Percentiles rank a stretch among this genome's conserved stretches.
Conservation (phyloP, 805 yeast species). For the Candida cerambycidarum region DNA sequence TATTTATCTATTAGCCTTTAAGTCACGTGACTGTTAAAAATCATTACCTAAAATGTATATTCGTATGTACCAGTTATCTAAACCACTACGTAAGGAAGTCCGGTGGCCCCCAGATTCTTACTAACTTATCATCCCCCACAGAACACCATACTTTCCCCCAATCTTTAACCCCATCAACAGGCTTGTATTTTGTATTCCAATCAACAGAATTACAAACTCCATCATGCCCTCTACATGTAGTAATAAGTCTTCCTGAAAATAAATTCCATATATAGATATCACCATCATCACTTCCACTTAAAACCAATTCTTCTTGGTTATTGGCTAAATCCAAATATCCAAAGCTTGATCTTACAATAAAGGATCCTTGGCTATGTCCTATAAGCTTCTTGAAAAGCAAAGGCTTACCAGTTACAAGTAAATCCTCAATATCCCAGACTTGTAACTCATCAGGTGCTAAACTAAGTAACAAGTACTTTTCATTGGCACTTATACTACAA, state of each 20-base stretch:
- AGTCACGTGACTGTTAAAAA: too few species aligned
- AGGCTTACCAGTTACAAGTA: slow-evolving; percentile 32
- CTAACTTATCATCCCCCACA: slow-evolving; percentile 77
- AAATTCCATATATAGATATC: slow-evolving; percentile 76
- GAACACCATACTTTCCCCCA: slow-evolving; percentile 65
- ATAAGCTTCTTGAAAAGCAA: slow-evolving; percentile 60
- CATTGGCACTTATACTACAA: slow-evolving; percentile 54
- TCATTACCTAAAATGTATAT: too few species aligned
- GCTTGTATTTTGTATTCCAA: slow-evolving; percentile 50
- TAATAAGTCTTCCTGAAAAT: slow-evolving; percentile 64
- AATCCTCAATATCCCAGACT: slow-evolving; percentile 65
- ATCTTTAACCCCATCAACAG: slow-evolving; percentile 20
- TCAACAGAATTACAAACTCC: slow-evolving; percentile 75
- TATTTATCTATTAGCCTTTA: too few species aligned
- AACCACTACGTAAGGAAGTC: too few species aligned
- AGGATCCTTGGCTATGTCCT: slow-evolving; percentile 72
- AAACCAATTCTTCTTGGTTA: slow-evolving; percentile 59
- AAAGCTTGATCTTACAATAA: slow-evolving; percentile 72
- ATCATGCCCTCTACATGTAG: slow-evolving; percentile 60
- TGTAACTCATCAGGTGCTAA: slow-evolving; percentile 76
- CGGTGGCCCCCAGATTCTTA: slow-evolving; percentile 62
- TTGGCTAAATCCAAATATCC: slow-evolving; percentile 50
- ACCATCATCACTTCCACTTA: slow-evolving; percentile 87
- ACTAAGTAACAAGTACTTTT: slow-evolving; percentile 58
- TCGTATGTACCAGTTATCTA: too few species aligned